Conservation (phyloP, 768 basidiomycete genomes). For the Dacryopinax primogenitus region DNA sequence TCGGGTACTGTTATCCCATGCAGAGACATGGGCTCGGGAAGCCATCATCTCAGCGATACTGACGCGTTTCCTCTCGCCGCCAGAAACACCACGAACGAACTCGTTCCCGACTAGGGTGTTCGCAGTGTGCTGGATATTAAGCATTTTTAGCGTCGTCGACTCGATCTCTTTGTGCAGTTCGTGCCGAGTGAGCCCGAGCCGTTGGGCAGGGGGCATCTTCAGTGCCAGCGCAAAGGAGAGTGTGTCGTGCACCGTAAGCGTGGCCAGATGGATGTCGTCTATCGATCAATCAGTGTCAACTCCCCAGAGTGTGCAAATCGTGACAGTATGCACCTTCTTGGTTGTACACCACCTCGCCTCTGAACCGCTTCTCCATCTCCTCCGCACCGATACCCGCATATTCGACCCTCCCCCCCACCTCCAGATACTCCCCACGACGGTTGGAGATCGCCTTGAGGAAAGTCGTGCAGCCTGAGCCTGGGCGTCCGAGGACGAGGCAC, state of each 20-base stretch:
- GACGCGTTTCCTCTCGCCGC: conserved; percentile 30
- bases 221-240: conserved; percentile 42
- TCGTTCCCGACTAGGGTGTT: conserved; percentile 69
- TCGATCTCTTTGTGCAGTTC: conserved; percentile 30
- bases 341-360: conserved; percentile 68
- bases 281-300: conserved; percentile 15
- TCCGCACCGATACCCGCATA: conserved; percentile 37
- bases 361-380: conserved; percentile 36
- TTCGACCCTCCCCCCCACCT: conserved; percentile 32
- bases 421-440: conserved; percentile 28
- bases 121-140: conserved; percentile 60
- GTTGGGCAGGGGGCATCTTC: conserved; percentile 30
- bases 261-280: conserved; percentile 78
- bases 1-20: conserved; percentile 23
- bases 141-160: conserved; percentile 50
- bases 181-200: conserved; percentile 27
- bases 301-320: neutral
- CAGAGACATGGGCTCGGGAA: conserved; percentile 17
- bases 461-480: conserved; percentile 35
- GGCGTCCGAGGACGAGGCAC: conserved; percentile 43
- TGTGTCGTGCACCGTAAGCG: conserved; percentile 66
- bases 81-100: conserved; percentile 41
- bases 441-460: conserved; percentile 41
- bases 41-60: conserved; percentile 22
- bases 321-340: conserved; percentile 14